Evolutionary conservation across 257 asterid genomes (phyloP), one percentile per base, ranked within the genome.

Genomic region (Plantago ovata): DNA sequence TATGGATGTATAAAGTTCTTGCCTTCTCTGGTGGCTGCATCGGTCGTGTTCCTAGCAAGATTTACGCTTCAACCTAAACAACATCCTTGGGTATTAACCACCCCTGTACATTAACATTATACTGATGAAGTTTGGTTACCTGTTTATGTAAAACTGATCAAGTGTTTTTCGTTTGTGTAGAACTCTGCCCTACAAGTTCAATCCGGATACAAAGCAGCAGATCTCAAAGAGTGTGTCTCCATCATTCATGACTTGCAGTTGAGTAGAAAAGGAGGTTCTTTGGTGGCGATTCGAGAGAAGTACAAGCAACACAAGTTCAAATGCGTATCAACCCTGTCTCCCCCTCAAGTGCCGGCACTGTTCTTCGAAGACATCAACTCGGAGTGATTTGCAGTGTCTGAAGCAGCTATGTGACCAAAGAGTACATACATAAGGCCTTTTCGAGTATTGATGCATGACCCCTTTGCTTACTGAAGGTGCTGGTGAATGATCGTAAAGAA

Each of bases 1-100:
- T 85, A 92, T 36, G 76, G 65, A 24, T 92, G 95, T 57, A 65
- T 88, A 38, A 84, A 78, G 63, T 88, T 81, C 71, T 74, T 88
- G 62, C 98, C 98, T 16, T 92, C 98, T 8, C 11, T 80, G 81
- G 73, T 88, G 48, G 96, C 96, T 72, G 90, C 95, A 38, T 72
- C 94, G 0, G 96, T 80, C 20, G 53, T 83, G 18, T 92, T 81
- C 77, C 81, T 92, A 4, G 48, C 96, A 1, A 82, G 91, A 71
- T 92, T 83, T 62, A 83, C 86, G 6, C 81, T 87, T 38, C 70
- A 44, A 13, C 93, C 95, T 18, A 56, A 67, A 33, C 46, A 15
- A 42, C 76, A 80, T 71, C 98, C 98, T 40, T 92, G 96, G 95
- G 98, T 85, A 81, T 6, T 54, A 13, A 50, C 44, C 18, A 18